Base-by-base conservation (phyloP, 148 eudicot species). In the Persicaria maculosa region DNA sequence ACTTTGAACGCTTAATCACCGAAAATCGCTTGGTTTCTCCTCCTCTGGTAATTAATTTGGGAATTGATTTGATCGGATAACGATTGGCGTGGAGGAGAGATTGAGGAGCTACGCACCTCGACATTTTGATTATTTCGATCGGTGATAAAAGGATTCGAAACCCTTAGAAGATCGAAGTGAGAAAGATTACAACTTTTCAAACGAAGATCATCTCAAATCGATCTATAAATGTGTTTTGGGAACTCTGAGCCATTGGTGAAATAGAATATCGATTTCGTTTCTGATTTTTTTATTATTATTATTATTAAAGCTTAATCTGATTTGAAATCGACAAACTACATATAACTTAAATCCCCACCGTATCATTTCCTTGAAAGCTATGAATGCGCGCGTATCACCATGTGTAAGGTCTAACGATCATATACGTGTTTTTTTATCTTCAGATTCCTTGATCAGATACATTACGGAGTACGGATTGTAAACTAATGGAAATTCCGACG, bases 61-160 rank as follows among this genome's bases (percentile, higher is more conserved):
- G 84, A 65, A 15, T 70, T 14, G 65, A 44, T 31, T 62, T 64
- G 15, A 10, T 44, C 12, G 74, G 72, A 75, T 72, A 11, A 45
- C 50, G 83, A 31, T 31, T 31, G 40, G 40, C 40, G 52, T 78
- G 79, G 16, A 83, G 78, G 6, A 84, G 80, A 22, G 90, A 85
- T 73, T 85, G 80, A 0, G 78, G 50, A 50, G 85, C 73, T 46
- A 89, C 9, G 3, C 84, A 31, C 40, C 2, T 78, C 47, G 88
- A 74, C 97, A 91, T 91, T 5, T 36, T 77, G 43, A 31, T 44
- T 44, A 62, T 11, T 61, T 62, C 4, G 68, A 22, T 59, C 65
- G 40, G 65, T 59, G 40, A 59, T 31, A 20, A 8, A 7, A 4
- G 20, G 17, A 55, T 5, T n/a, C 61, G 17, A 55, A 17, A 55